phyloP scores from a whole-genome alignment of 345 rosid genomes.

The Passiflora organensis region DNA sequence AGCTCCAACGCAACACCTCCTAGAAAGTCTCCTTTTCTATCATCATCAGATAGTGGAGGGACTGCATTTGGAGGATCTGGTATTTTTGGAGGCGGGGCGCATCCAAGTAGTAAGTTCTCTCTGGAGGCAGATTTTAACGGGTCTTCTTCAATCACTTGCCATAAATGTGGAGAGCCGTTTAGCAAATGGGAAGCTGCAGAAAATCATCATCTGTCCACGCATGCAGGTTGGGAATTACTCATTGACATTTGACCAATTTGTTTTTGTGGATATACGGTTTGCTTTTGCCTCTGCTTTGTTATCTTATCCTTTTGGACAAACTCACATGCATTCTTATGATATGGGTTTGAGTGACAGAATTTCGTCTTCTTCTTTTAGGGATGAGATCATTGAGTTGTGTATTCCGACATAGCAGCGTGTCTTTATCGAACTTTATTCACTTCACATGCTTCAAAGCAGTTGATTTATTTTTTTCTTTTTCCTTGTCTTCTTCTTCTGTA shows the following conservation, averaged over 20 bases:
- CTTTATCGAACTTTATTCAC: no score
- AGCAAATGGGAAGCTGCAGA: slow-evolving; percentile 93
- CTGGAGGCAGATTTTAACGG: slow-evolving; percentile 56
- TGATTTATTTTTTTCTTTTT: slow-evolving; percentile 10
- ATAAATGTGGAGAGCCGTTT: slow-evolving; percentile 94
- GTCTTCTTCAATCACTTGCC: slow-evolving; percentile 63
- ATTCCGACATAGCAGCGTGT: no score
- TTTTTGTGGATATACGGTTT: slow-evolving; percentile 6
- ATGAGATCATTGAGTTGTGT: no score
- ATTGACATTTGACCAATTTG: not conserved
- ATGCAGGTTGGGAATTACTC: slow-evolving; percentile 66
- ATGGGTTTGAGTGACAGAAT: no score
- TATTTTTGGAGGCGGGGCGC: slow-evolving; percentile 27
- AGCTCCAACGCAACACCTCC: slow-evolving; percentile 41
- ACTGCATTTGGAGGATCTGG: no score
- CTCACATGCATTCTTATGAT: no score
- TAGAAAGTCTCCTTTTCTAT: slow-evolving; percentile 45
- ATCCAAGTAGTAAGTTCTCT: slow-evolving; percentile 50
- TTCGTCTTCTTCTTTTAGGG: no score
- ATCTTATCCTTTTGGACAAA: no score
- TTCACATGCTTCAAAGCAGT: no score
- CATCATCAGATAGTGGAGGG: slow-evolving; percentile 51
- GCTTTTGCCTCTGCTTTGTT: slow-evolving; percentile 15
- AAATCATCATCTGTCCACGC: slow-evolving; percentile 94
- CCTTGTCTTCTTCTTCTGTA: not conserved